These are phyloP conservation scores for Fermentozyma sake DNA, from an alignment of 1,139 yeast species.

Conservation along the genomic window DNA sequence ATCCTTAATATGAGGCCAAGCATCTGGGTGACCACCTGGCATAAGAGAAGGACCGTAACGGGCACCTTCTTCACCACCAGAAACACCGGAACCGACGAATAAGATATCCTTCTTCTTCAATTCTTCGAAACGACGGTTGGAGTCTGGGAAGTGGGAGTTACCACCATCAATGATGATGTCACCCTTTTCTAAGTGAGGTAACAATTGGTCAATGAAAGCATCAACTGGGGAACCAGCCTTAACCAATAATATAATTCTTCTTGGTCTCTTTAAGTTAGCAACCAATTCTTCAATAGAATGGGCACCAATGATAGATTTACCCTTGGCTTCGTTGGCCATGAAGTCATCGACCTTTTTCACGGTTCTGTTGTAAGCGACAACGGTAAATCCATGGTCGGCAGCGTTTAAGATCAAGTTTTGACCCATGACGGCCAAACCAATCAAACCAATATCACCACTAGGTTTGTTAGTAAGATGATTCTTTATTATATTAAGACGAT, in stretches of 20 bases:
- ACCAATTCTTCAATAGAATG: conserved; percentile 85
- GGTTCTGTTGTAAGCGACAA: conserved; percentile 98
- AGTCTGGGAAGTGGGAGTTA: conserved; percentile 98
- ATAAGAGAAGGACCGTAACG: conserved; percentile 98
- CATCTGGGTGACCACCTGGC: conserved; percentile 99
- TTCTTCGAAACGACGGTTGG: conserved; percentile 94
- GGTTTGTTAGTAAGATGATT: conserved; percentile 27
- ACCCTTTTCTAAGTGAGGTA: conserved; percentile 91
- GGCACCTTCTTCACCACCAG: conserved; percentile 99
- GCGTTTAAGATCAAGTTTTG: conserved; percentile 96
- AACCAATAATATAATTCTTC: conserved; percentile 90
- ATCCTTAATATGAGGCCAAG: conserved; percentile 97
- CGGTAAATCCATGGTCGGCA: conserved; percentile 97
- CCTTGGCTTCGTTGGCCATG: conserved; percentile 93
- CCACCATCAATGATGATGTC: conserved; percentile 99
- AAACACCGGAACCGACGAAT: conserved; percentile 98
- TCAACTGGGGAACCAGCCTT: conserved; percentile 98
- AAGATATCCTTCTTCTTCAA: conserved; percentile 82
- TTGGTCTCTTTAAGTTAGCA: conserved; percentile 91
- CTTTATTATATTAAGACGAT: too few relatives aligned
- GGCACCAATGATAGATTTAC: conserved; percentile 86
- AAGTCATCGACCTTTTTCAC: conserved; percentile 92
- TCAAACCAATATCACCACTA: conserved; percentile 96
- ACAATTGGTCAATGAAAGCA: conserved; percentile 78
- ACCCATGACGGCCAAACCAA: conserved; percentile 99